Percentiles rank a stretch among this genome's conserved stretches.
phyloP scores from a whole-genome alignment of 345 rosid genomes.

The Noccaea bulbosa region DNA sequence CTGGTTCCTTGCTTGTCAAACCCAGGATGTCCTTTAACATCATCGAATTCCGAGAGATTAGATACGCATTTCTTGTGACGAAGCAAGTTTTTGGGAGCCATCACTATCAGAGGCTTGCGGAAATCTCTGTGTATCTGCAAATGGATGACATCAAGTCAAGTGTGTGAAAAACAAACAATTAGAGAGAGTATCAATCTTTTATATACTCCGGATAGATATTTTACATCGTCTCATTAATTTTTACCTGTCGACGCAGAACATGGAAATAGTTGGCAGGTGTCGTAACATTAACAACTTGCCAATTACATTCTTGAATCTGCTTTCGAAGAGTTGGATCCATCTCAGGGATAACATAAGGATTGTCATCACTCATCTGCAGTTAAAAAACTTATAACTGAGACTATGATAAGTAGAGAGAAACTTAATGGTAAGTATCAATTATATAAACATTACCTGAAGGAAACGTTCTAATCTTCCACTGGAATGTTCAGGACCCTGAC shows the following conservation, averaged over 20 bases:
- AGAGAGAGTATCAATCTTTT: neutral
- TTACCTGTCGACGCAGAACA: conserved; percentile 78
- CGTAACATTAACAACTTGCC: conserved; percentile 85
- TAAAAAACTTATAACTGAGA: neutral
- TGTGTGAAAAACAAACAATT: neutral
- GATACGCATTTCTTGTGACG: conserved; percentile 88
- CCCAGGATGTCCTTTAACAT: conserved; percentile 89
- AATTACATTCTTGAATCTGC: conserved; percentile 85
- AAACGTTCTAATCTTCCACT: conserved; percentile 77
- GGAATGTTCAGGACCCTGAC: conserved; percentile 91
- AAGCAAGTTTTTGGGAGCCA: conserved; percentile 90
- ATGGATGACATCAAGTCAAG: conserved; percentile 11
- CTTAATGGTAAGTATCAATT: neutral
- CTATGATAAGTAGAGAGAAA: neutral
- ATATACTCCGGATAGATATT: neutral
- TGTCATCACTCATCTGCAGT: conserved; percentile 80
- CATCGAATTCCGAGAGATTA: conserved; percentile 85
- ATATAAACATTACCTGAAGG: conserved; percentile 56
- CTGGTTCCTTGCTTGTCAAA: conserved; percentile 96
- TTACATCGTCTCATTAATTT: neutral
- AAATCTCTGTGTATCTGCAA: conserved; percentile 84
- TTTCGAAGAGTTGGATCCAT: conserved; percentile 74
- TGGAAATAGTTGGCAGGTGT: conserved; percentile 93
- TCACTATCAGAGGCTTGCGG: conserved; percentile 88
- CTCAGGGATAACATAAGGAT: conserved; percentile 75